Evolutionary conservation across 257 asterid genomes (phyloP).

Genomic region (Verbena officinalis): DNA sequence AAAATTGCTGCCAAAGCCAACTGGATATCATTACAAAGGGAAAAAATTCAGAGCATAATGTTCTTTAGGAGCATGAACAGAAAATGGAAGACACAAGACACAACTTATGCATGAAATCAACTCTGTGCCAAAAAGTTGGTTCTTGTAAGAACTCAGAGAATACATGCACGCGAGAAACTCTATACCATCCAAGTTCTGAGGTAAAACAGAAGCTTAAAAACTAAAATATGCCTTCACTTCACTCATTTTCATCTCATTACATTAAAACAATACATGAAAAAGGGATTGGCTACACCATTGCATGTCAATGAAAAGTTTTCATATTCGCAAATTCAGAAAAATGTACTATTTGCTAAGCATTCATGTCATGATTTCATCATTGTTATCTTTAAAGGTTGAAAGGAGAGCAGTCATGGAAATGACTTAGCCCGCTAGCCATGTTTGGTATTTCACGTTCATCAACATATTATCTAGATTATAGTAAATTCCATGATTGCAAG

Average conservation of each 20-base stretch:
- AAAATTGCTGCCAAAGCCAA: conserved; percentile 94
- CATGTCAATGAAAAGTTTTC: background rate
- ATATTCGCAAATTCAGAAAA: background rate
- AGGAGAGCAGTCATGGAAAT: background rate
- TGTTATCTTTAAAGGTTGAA: background rate
- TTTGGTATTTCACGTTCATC: conserved; percentile 17
- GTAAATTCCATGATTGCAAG: background rate
- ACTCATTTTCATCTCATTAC: background rate
- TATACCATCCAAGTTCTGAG: conserved; percentile 20
- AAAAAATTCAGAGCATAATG: conserved; percentile 57
- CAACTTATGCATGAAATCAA: conserved; percentile 20
- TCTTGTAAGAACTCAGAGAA: conserved; percentile 19
- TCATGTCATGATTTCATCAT: no score
- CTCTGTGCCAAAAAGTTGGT: conserved; percentile 15
- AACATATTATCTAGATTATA: background rate
- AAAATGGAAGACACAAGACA: conserved; percentile 6
- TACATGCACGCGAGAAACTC: conserved; percentile 19
- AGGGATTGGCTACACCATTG: conserved; percentile 1
- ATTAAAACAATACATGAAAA: background rate
- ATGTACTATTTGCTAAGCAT: no score
- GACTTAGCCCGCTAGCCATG: conserved; percentile 4
- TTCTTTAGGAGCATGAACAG: conserved; percentile 35
- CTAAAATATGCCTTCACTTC: conserved; percentile 11
- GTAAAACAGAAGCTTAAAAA: background rate
- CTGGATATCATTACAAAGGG: conserved; percentile 81